phyloP scores from a whole-genome alignment of 257 asterid species.

The Nicotiana tomentosiformis region DNA sequence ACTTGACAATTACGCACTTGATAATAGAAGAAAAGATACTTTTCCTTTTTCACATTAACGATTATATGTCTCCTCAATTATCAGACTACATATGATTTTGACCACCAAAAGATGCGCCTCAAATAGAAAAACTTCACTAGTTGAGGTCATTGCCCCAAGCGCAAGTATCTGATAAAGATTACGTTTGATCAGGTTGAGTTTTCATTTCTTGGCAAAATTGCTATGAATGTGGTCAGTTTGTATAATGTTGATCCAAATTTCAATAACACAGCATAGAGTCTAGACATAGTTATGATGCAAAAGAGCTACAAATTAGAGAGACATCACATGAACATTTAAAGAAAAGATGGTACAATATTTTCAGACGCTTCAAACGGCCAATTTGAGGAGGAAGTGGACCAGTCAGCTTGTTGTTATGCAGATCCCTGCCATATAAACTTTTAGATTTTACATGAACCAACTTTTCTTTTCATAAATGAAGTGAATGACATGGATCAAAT shows the following conservation, averaged over 20 bases:
- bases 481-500: neutral
- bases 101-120: no score
- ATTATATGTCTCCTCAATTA: no score
- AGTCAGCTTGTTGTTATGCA: constrained; percentile 88
- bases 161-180: neutral
- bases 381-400: constrained; percentile 97
- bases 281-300: neutral
- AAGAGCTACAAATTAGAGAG: constrained; percentile 10
- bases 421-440: constrained; percentile 54
- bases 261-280: neutral
- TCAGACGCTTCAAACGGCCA: constrained; percentile 89
- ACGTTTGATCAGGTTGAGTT: neutral
- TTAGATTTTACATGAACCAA: neutral
- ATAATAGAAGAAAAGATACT: no score
- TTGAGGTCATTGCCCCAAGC: neutral
- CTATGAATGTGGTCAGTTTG: neutral
- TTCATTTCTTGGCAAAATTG: neutral
- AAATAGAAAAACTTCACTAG: no score
- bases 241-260: neutral
- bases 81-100: no score
- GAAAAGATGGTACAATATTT: constrained; percentile 60
- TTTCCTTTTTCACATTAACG: no score
- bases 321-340: constrained; percentile 7
- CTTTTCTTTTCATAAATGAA: neutral
- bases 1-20: neutral